These are phyloP conservation scores for Stipa capillata DNA, from an alignment of 176 grass and related monocot genomes.

Conservation along the genomic window DNA sequence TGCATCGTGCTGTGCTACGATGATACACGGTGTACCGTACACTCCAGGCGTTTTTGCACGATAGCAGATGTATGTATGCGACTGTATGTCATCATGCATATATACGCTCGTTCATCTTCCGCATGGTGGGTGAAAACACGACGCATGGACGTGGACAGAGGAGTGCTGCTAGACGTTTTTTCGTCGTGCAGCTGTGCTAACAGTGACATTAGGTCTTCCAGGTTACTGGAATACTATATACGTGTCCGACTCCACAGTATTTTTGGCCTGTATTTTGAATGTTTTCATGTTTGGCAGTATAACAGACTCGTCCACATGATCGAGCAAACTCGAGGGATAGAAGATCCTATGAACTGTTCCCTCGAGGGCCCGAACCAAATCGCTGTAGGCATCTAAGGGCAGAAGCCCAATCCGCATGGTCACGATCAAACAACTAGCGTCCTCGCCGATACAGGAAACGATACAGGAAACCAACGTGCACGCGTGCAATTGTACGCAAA, in stretches of 20 bases:
- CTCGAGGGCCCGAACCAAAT: background rate
- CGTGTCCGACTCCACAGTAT: background rate
- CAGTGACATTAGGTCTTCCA: background rate
- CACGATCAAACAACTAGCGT: background rate
- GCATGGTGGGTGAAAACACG: background rate
- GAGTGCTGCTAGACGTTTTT: background rate
- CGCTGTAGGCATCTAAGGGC: background rate
- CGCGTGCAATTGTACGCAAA: background rate
- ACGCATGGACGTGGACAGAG: background rate
- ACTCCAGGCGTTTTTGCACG: background rate
- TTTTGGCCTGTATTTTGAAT: background rate
- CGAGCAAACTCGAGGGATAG: background rate
- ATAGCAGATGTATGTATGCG: background rate
- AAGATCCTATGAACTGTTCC: background rate
- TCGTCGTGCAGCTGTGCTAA: background rate
- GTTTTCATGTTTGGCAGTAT: background rate
- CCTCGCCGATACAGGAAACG: background rate
- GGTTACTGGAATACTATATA: background rate
- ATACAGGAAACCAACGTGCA: background rate
- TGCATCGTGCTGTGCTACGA: background rate
- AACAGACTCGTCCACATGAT: background rate
- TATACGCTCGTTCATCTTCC: background rate
- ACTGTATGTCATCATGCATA: background rate
- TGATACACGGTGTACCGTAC: background rate
- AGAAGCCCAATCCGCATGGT: background rate